A percentile compares a stretch with the other conserved stretches of the same genome.
Conservation (phyloP, 2,329 filamentous ascomycete genomes). For the Pestalotiopsis sp. region DNA sequence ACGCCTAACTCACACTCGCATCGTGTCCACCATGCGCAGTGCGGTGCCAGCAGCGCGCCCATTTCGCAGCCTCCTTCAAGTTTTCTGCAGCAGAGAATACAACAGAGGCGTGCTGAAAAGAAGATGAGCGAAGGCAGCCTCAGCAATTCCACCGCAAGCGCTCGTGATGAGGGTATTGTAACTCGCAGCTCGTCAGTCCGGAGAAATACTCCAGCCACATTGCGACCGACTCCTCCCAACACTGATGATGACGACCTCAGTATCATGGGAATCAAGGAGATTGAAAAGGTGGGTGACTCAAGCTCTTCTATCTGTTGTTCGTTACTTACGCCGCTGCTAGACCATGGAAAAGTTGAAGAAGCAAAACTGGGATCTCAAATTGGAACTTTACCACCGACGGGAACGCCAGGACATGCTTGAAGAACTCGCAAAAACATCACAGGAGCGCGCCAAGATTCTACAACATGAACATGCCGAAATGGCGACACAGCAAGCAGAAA, state of each 20-base stretch:
- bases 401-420: constrained; percentile 66
- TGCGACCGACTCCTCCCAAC: constrained; percentile 46
- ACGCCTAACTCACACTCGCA: constrained; percentile 42
- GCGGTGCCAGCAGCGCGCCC: constrained; percentile 32
- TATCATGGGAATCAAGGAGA: constrained; percentile 66
- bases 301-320: constrained; percentile 10
- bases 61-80: constrained; percentile 43
- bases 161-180: constrained; percentile 34
- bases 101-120: constrained; percentile 52
- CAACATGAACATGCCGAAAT: constrained; percentile 56
- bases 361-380: constrained; percentile 77
- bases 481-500: constrained; percentile 36
- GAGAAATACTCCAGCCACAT: constrained; percentile 33
- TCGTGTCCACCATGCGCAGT: constrained; percentile 42
- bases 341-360: constrained; percentile 60
- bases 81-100: constrained; percentile 59
- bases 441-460: constrained; percentile 54
- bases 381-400: constrained; percentile 71
- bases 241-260: constrained; percentile 49
- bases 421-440: constrained; percentile 56
- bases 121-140: constrained; percentile 44
- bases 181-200: constrained; percentile 42
- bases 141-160: constrained; percentile 39
- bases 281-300: constrained; percentile 59
- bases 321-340: constrained; percentile 11